phyloP scores from a whole-genome alignment of 129 eudicot genomes.

The Arctium minus region DNA sequence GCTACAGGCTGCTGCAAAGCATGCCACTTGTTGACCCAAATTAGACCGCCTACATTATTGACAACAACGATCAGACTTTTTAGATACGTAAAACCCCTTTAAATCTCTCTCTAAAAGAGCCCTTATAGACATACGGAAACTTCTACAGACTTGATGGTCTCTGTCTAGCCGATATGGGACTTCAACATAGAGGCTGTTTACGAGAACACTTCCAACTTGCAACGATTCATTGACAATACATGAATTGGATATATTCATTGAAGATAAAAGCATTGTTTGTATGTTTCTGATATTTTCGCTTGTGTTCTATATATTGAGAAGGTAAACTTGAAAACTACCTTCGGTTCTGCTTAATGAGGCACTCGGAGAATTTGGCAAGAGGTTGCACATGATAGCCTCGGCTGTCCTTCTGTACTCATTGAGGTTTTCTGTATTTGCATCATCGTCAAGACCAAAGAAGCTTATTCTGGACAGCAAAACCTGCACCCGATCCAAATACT shows the following conservation, averaged over 20 bases:
- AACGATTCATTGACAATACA: neutral
- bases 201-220: too few species aligned
- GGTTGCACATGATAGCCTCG: slow-evolving; percentile 81
- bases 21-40: slow-evolving; percentile 85
- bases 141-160: neutral
- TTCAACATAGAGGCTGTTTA: too few species aligned
- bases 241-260: neutral
- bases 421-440: slow-evolving; percentile 38
- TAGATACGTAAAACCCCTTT: neutral
- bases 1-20: slow-evolving; percentile 85
- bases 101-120: neutral
- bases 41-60: slow-evolving; percentile 52
- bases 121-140: neutral
- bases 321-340: slow-evolving; percentile 28
- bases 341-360: slow-evolving; percentile 79
- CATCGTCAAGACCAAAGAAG: slow-evolving; percentile 48
- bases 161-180: neutral
- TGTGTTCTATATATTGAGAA: neutral
- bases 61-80: neutral
- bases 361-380: slow-evolving; percentile 66
- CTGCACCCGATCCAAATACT: slow-evolving; percentile 31
- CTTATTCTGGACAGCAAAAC: slow-evolving; percentile 70
- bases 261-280: neutral
- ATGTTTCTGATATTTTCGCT: neutral
- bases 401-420: slow-evolving; percentile 58